phyloP scores from a whole-genome alignment of 352 stramenopile species.

The Globisporangium spiculum region DNA sequence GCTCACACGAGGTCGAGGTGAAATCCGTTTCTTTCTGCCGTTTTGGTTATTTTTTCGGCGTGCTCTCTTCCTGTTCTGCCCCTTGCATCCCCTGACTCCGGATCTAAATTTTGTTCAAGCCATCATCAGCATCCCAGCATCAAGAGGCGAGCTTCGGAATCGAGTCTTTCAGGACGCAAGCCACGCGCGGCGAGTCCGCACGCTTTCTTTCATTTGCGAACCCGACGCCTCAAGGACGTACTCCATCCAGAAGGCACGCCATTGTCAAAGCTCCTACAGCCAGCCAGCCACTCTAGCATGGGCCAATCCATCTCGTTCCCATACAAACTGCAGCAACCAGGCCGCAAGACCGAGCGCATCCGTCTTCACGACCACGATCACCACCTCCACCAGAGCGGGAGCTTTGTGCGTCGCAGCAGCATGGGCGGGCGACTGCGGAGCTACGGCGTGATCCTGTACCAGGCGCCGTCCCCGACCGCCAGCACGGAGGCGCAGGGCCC shows the following conservation, averaged over 20 bases:
- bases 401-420: constrained; percentile 12
- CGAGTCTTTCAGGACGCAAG: not conserved
- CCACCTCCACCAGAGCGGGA: not conserved
- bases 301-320: constrained; percentile 11
- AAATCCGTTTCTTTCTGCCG: not conserved
- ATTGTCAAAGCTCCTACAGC: not conserved
- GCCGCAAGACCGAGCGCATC: not conserved
- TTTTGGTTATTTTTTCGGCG: not conserved
- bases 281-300: not conserved
- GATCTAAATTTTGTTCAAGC: not conserved
- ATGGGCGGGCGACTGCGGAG: constrained; percentile 10
- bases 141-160: not conserved
- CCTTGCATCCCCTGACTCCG: too few relatives aligned
- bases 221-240: not conserved
- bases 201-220: not conserved
- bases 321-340: not conserved
- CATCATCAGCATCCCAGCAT: not conserved
- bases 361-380: not conserved
- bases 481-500: not conserved
- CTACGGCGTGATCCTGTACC: constrained; percentile 12
- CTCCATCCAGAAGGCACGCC: not conserved
- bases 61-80: not conserved
- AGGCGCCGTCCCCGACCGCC: constrained; percentile 1
- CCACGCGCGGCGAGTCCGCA: not conserved
- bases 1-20: not conserved